Evolutionary conservation across 148 eudicot species (phyloP).

Genomic region (Amaranthus hypochondriacus): DNA sequence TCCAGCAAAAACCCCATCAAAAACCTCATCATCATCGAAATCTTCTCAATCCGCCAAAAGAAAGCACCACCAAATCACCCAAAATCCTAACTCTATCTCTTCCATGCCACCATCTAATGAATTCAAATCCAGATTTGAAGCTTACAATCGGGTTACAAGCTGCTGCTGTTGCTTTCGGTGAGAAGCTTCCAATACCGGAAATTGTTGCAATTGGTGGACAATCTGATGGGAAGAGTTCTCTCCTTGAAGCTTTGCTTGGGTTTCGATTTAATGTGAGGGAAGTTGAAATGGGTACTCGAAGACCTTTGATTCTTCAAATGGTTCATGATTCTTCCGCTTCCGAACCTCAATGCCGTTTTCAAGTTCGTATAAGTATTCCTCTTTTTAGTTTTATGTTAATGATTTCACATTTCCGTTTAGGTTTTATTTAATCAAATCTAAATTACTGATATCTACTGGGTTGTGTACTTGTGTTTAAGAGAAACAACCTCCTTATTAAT

Average conservation of each 20-base stretch:
- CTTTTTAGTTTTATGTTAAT: neutral
- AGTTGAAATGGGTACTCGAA: slow-evolving; percentile 95
- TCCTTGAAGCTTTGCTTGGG: slow-evolving; percentile 95
- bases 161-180: slow-evolving; percentile 94
- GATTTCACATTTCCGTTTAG: neutral
- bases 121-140: slow-evolving; percentile 67
- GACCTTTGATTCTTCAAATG: slow-evolving; percentile 95
- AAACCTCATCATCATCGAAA: slow-evolving; percentile 23
- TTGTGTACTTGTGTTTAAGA: no score
- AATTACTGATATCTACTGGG: neutral
- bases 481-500: no score
- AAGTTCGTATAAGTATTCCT: slow-evolving; percentile 34
- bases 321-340: slow-evolving; percentile 76
- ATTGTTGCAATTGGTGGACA: slow-evolving; percentile 95
- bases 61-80: slow-evolving; percentile 36
- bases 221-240: slow-evolving; percentile 98
- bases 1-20: slow-evolving; percentile 44
- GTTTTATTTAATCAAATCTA: neutral
- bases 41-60: slow-evolving; percentile 40
- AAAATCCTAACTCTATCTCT: slow-evolving; percentile 30
- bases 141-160: slow-evolving; percentile 94
- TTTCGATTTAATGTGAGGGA: slow-evolving; percentile 91
- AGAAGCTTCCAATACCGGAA: slow-evolving; percentile 94
- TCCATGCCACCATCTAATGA: slow-evolving; percentile 29
- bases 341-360: slow-evolving; percentile 88